A percentile compares a stretch with the other conserved stretches of the same genome.
These are phyloP conservation scores for Fermentozyma sake DNA, from an alignment of 1,139 yeast species.

Conservation along the genomic window DNA sequence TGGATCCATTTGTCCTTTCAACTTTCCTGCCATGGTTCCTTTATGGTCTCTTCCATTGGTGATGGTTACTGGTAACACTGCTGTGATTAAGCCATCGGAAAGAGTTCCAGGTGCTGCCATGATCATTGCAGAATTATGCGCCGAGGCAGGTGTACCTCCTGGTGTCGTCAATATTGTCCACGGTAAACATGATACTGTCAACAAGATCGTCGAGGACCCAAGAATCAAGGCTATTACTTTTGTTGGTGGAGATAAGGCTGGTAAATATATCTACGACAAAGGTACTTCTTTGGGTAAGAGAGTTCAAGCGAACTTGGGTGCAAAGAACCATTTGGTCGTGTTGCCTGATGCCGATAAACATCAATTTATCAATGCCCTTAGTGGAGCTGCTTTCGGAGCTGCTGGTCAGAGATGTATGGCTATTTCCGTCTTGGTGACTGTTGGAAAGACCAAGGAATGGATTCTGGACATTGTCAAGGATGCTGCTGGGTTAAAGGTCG, in stretches of 20 bases:
- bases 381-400: constrained; percentile 81
- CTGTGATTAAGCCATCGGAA: constrained; percentile 75
- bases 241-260: constrained; percentile 77
- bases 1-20: constrained; percentile 71
- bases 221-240: constrained; percentile 75
- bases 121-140: constrained; percentile 69
- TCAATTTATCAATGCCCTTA: constrained; percentile 63
- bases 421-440: constrained; percentile 70
- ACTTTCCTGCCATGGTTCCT: constrained; percentile 86
- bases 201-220: constrained; percentile 69
- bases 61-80: constrained; percentile 75
- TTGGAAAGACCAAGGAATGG: constrained; percentile 68
- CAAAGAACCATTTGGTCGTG: constrained; percentile 71
- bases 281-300: constrained; percentile 71
- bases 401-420: constrained; percentile 90
- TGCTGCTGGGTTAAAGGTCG: constrained; percentile 55
- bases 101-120: constrained; percentile 78
- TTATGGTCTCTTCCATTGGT: constrained; percentile 77
- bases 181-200: constrained; percentile 74
- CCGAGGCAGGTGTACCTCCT: constrained; percentile 74
- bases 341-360: constrained; percentile 69
- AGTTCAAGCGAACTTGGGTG: constrained; percentile 76
- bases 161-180: constrained; percentile 75
- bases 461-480: constrained; percentile 54
- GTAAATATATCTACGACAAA: constrained; percentile 64